Percentiles rank a stretch among this genome's conserved stretches.
phyloP scores from a whole-genome alignment of 2,329 filamentous ascomycete species.

The Parafenestella ontariensis region DNA sequence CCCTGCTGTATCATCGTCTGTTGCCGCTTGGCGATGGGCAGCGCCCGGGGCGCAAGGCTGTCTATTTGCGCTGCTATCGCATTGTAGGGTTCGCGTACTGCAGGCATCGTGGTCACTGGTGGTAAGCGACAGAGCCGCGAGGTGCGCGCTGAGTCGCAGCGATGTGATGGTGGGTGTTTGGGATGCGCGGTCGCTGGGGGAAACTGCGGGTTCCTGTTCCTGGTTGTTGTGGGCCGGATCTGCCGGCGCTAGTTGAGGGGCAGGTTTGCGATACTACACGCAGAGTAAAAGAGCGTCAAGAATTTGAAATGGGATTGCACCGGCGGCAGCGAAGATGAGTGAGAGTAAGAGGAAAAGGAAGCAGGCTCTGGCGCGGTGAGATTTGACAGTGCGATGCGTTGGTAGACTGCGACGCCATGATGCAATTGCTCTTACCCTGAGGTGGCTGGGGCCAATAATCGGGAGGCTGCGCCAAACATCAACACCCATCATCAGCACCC shows the following conservation, averaged over 20 bases:
- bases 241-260: constrained; percentile 32
- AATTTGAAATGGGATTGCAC: constrained; percentile 5
- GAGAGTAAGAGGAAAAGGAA: constrained; percentile 8
- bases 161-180: constrained; percentile 14
- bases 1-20: constrained; percentile 29
- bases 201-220: constrained; percentile 23
- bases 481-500: constrained; percentile 14
- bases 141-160: constrained; percentile 7
- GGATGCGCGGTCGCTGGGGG: constrained; percentile 24
- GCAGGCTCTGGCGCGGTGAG: constrained; percentile 17
- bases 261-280: constrained; percentile 15
- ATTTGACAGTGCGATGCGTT: constrained; percentile 18
- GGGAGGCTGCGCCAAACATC: constrained; percentile 27
- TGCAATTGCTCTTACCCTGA: constrained; percentile 31
- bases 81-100: constrained; percentile 27
- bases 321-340: constrained; percentile 4
- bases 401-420: constrained; percentile 33
- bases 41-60: constrained; percentile 29
- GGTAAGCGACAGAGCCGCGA: constrained; percentile 17
- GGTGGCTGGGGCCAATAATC: constrained; percentile 41
- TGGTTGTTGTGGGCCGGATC: constrained; percentile 22
- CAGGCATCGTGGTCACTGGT: constrained; percentile 33
- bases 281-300: constrained; percentile 5
- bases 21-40: constrained; percentile 26
- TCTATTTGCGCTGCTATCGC: constrained; percentile 28